Percentiles rank a stretch among this genome's conserved stretches.
Conservation (phyloP, 192 early-diverging fungal genomes). For the Backusella circina region DNA sequence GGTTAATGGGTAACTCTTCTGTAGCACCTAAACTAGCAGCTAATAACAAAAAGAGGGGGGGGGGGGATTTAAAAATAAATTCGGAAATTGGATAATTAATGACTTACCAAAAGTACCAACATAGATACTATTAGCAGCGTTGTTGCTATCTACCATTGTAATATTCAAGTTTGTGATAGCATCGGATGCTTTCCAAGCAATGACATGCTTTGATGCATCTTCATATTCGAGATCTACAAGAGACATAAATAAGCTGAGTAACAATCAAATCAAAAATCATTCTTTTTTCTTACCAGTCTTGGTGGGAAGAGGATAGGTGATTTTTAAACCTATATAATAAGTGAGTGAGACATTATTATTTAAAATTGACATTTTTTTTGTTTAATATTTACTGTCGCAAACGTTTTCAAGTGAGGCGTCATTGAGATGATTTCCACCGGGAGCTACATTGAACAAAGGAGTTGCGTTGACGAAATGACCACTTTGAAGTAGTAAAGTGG, state of each 20-base stretch:
- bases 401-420: neutral
- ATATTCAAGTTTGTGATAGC: slow-evolving; percentile 1
- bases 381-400: neutral
- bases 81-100: neutral
- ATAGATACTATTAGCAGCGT: neutral
- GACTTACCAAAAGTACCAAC: slow-evolving; percentile 13
- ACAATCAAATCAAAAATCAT: neutral
- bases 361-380: neutral
- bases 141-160: slow-evolving; percentile 10
- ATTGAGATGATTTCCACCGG: slow-evolving; percentile 1
- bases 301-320: slow-evolving; percentile 9
- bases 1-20: neutral
- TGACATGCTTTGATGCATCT: neutral
- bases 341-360: neutral
- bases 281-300: slow-evolving; percentile 3
- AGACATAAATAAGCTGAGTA: neutral
- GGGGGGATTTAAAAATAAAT: neutral
- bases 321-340: slow-evolving; percentile 5
- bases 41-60: neutral
- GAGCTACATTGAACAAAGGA: slow-evolving; percentile 1
- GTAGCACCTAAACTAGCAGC: neutral
- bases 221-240: neutral
- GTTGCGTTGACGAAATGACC: slow-evolving; percentile 11
- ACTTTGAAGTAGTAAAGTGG: slow-evolving; percentile 8
- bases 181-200: neutral